Base-by-base conservation (phyloP, 257 asterid species). In the Fraxinus anomala region DNA sequence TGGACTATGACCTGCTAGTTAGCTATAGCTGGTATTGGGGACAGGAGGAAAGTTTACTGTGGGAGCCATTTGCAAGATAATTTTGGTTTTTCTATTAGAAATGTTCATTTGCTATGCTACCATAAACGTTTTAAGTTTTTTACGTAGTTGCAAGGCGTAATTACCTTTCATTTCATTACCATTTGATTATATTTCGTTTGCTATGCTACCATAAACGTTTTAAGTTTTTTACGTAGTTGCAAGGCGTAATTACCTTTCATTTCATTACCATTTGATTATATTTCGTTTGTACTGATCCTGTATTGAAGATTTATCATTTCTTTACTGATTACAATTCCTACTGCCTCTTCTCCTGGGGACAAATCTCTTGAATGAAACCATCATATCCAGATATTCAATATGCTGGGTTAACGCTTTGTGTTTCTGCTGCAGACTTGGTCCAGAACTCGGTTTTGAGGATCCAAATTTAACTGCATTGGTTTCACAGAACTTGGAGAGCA, bases 391-490 rank as follows among this genome's bases (percentile, higher is more conserved):
- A 13, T 24, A 11, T 63, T 11, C 33, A 11, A 24, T n/a, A 63
- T 51, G 26, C 28, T 61, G 28, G 33, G 30, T 39, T 79, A 31
- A 73, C 36, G 6, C 3, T 34, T 21, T 34, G 23, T 24, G 21
- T 77, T 30, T 81, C 65, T 77, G 79, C 69, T 87, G 90, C 91
- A 96, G 98, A 80, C 79, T 83, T 1, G 97, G 97, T 1, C 90
- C 91, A 17, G 98, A 92, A 82, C 94, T 92, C 21, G 96, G 96
- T 49, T 91, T 80, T 72, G 99, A 92, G 86, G 98, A 96, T 84
- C 97, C 97, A 5, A 96, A 89, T 83, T 77, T 96, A 82, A 96
- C 96, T 1, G 86, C 89, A 24, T 72, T 67, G 82, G 98, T 96
- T 54, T 88, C 95, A 0, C 86, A 88, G 65, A 91, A 96, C 85